Percentiles rank a stretch among this genome's conserved stretches.
These are phyloP conservation scores for Fusarium verticillioides DNA, from an alignment of 2,329 filamentous ascomycete genomes.

Conservation along the genomic window DNA sequence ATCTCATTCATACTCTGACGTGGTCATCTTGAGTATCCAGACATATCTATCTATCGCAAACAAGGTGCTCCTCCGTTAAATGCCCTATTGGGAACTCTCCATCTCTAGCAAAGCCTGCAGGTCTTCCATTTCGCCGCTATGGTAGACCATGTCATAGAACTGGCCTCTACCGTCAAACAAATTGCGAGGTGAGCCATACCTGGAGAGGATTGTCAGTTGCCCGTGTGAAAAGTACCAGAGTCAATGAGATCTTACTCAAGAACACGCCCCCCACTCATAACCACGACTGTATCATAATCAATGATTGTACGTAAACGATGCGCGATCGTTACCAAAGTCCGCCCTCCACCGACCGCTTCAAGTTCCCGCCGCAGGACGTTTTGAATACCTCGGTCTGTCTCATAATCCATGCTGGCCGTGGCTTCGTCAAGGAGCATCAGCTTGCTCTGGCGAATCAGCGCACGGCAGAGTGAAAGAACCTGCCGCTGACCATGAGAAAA, in stretches of 20 bases:
- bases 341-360: slow-evolving; percentile 54
- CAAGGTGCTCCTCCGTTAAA: neutral
- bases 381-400: slow-evolving; percentile 67
- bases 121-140: slow-evolving; percentile 64
- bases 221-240: neutral
- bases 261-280: slow-evolving; percentile 65
- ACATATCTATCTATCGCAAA: neutral
- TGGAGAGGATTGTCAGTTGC: slow-evolving; percentile 33
- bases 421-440: slow-evolving; percentile 69
- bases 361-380: slow-evolving; percentile 63
- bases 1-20: neutral
- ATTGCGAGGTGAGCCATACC: slow-evolving; percentile 59
- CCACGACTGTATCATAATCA: slow-evolving; percentile 68
- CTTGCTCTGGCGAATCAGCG: slow-evolving; percentile 64
- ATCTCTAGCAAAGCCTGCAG: slow-evolving; percentile 51
- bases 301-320: slow-evolving; percentile 68
- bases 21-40: neutral
- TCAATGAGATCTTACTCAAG: slow-evolving; percentile 56
- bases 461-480: slow-evolving; percentile 67
- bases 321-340: slow-evolving; percentile 68
- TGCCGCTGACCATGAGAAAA: slow-evolving; percentile 69
- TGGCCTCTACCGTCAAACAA: slow-evolving; percentile 57
- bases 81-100: neutral
- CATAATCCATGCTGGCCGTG: slow-evolving; percentile 69
- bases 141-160: slow-evolving; percentile 66